Evolutionary conservation across 306 rosid genomes (phyloP).

Genomic region (Vachellia pachyceras): DNA sequence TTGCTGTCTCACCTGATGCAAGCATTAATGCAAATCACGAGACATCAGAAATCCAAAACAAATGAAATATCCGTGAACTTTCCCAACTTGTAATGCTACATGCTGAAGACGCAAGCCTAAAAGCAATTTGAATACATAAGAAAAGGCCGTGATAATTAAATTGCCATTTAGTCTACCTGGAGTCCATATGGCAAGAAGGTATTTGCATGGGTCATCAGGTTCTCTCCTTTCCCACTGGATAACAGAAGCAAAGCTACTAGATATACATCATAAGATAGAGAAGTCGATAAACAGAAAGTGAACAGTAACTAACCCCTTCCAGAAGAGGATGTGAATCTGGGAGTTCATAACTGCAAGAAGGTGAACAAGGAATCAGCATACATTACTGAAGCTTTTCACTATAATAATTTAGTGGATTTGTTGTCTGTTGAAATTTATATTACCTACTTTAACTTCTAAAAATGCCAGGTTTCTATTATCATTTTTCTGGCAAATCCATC

Average conservation of each 20-base stretch:
- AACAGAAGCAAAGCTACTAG: constrained; percentile 37
- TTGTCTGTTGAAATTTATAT: constrained; percentile 16
- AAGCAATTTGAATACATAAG: constrained; percentile 17
- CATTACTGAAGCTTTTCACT: constrained; percentile 27
- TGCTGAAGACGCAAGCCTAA: constrained; percentile 27
- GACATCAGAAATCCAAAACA: constrained; percentile 31
- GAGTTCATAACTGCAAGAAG: constrained; percentile 86
- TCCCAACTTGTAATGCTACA: constrained; percentile 23
- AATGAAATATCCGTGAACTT: constrained; percentile 25
- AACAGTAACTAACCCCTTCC: constrained; percentile 66
- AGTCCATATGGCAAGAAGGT: constrained; percentile 97
- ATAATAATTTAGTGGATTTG: neutral
- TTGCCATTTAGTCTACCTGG: constrained; percentile 68
- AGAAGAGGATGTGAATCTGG: constrained; percentile 95
- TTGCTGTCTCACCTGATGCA: constrained; percentile 88
- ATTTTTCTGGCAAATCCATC: neutral
- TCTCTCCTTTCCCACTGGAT: constrained; percentile 81
- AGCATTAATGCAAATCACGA: constrained; percentile 37
- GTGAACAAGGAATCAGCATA: constrained; percentile 45
- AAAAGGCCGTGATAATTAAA: constrained; percentile 22
- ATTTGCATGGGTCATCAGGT: constrained; percentile 89
- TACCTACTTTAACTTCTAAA: constrained; percentile 1
- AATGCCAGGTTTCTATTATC: constrained; percentile 14
- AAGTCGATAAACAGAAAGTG: constrained; percentile 16
- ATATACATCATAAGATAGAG: constrained; percentile 20